Base-by-base conservation (phyloP, 192 early-diverging fungal genomes). In the Bifiguratus adelaidae region DNA sequence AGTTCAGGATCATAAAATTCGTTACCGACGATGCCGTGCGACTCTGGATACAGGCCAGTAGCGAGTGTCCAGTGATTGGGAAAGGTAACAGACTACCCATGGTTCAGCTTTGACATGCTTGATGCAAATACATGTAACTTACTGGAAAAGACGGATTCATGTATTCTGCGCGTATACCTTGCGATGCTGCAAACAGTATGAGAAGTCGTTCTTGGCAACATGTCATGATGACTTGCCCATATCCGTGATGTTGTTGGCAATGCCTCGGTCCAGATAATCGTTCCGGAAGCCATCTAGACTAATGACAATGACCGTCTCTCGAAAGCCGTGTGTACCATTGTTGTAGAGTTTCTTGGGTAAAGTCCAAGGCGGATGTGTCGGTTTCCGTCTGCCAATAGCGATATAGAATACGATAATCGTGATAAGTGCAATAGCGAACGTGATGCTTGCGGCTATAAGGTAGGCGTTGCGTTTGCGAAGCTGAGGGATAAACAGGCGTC, bases 1-100 rank as follows among this genome's bases (percentile, higher is more conserved):
- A 81, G 52, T 11, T 29, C 30, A 2, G 85, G 73, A 57, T 92
- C 91, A 49, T 74, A 83, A 55, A 94, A 96, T 47, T 66, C 68
- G 50, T 88, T 88, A 44, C 67, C 82, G 4, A 96, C 87, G 47
- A 96, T 94, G 12, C 94, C 94, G 45, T 97, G 91, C 3, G 78
- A 71, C 28, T 88, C 84, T 1, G 94, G 92, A 55, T 91, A 95
- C 26, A 97, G 58, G n/a, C 94, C 92, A 7, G 94, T 95, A 6
- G 73, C 83, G 30, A 97, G 65, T 1, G 88, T 76, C 58, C 89
- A 94, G 63, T 97, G 94, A 63, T 97, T 97, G 3, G 92, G 86
- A 53, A 92, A 95, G 0, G 94, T 95, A 28, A 88, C 72, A 46
- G 67, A 76, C 67, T 71, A 30, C 26, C 27, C 7, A 55, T 25